Evolutionary conservation across 257 asterid genomes (phyloP), one percentile per base, ranked within the genome.

Genomic region (Solanum boliviense): DNA sequence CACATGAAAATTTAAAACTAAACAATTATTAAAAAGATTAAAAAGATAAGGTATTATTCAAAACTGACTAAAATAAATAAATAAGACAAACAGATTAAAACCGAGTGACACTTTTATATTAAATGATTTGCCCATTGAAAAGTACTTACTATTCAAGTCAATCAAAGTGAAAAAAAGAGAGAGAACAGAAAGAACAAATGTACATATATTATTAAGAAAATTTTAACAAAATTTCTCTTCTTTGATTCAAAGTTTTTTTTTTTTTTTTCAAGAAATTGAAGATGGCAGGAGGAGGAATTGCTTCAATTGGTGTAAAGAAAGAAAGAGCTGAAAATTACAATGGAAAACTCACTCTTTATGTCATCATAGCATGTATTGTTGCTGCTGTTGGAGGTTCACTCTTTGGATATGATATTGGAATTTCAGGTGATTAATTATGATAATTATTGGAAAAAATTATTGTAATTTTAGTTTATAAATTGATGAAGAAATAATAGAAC

Each of bases 311-410:
- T 12, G 95, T 93, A 38, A 86, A 93, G 4, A 91, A 89, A 89
- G 98, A 92, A 85, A 92, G 98, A 90, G 98, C 98, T 16, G 94
- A 65, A 21, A 91, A 93, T 88, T 94, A 95, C 8, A 88, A 92
- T 85, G 96, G 98, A 72, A 91, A 76, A 84, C 92, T 95, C 71
- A 95, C 98, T 11, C 87, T 85, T 36, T 93, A 92, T 88, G 98
- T 95, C 34, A 48, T 92, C 85, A 62, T 94, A 31, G 86, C 95
- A 9, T 95, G 98, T 78, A 56, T 93, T 35, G 95, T 92, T 86
- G 98, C 97, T 48, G 98, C 98, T 7, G 73, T 90, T 70, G 98
- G 98, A 5, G 98, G 98, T 36, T 93, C 98, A 6, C 94, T 95
- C 86, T 95, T 95, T 52, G 98, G 98, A 83, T 95, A 95, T 90